Conservation (phyloP, 208 protist species). For the Leishmania tarentolae region DNA sequence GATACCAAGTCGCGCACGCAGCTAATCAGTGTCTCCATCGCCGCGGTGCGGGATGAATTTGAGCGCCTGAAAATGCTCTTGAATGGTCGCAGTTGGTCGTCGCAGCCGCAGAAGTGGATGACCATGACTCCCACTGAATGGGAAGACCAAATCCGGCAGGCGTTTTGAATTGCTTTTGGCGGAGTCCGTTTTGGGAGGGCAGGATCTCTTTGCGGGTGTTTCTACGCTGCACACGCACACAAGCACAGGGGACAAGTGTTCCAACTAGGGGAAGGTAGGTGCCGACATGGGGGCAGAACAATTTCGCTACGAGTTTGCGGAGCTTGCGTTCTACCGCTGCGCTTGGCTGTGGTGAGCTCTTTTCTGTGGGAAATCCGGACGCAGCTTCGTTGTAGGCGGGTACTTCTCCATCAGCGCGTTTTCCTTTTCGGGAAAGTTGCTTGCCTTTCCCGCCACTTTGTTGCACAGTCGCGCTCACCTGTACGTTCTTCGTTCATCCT, state of each 20-base stretch:
- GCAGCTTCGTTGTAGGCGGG: background rate
- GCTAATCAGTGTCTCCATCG: conserved; percentile 66
- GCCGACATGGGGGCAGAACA: background rate
- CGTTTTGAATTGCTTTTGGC: conserved; percentile 36
- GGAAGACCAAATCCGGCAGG: conserved; percentile 51
- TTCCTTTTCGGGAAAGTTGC: background rate
- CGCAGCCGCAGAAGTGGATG: conserved; percentile 73
- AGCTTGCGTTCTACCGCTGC: background rate
- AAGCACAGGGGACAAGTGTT: background rate
- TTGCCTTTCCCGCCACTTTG: conserved; percentile 3
- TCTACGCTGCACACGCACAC: background rate
- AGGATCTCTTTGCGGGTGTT: background rate
- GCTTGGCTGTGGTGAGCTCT: background rate
- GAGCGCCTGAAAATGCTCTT: conserved; percentile 44
- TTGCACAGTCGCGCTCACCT: conserved; percentile 3
- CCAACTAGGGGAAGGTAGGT: too few species aligned
- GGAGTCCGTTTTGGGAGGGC: background rate
- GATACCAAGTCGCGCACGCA: conserved; percentile 45
- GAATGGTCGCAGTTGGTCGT: conserved; percentile 66
- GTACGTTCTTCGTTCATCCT: background rate
- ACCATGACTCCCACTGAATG: conserved; percentile 42
- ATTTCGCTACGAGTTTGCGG: background rate
- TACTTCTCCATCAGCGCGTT: background rate
- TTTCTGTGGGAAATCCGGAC: background rate
- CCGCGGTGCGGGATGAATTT: conserved; percentile 53